These are phyloP conservation scores for Schizochytrium sp. DNA, from an alignment of 108 stramenopile genomes.

Conservation along the genomic window DNA sequence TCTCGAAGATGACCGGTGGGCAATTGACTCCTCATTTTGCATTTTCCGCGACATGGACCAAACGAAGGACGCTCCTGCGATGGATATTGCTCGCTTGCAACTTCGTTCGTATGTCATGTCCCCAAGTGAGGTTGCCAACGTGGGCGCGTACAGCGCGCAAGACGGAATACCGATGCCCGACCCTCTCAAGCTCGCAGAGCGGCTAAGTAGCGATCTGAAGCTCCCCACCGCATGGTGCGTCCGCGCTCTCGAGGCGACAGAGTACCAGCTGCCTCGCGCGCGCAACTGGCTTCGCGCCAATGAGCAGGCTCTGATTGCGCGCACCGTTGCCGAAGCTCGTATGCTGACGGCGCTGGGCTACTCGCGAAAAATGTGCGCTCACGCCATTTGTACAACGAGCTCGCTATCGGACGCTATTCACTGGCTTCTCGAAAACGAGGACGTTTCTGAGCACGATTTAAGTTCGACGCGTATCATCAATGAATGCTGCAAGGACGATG, in stretches of 20 bases:
- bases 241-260: neutral
- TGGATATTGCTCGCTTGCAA: neutral
- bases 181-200: neutral
- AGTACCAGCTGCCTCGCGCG: neutral
- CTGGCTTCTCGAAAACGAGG: neutral
- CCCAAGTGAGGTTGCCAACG: neutral
- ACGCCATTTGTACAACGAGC: neutral
- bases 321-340: slow-evolving; percentile 8
- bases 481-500: neutral
- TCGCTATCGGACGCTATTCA: slow-evolving; percentile 1
- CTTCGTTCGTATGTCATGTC: slow-evolving; percentile 16
- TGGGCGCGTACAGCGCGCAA: neutral
- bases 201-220: neutral
- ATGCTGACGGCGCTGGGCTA: slow-evolving; percentile 5
- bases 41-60: neutral
- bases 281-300: neutral
- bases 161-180: slow-evolving; percentile 5
- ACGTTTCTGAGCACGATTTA: neutral
- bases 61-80: neutral
- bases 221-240: slow-evolving; percentile 6
- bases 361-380: neutral
- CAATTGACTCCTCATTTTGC: neutral
- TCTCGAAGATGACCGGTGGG: slow-evolving; percentile 5
- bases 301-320: slow-evolving; percentile 14
- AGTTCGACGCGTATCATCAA: neutral